Base-by-base conservation (phyloP, 129 eudicot species). In the Apium graveolens region DNA sequence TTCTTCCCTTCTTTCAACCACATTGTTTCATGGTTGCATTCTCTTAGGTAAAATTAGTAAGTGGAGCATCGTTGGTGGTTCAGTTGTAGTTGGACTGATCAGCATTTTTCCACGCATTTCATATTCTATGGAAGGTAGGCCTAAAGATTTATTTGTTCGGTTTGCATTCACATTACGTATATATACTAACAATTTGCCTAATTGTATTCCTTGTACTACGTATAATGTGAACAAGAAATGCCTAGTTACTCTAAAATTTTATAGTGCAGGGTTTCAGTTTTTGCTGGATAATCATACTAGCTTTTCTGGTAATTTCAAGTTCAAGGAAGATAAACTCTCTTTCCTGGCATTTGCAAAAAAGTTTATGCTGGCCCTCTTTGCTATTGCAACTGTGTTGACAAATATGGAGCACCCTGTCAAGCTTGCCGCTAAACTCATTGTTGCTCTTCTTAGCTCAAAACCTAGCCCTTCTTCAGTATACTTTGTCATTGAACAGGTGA, bases 401-500 rank as follows among this genome's bases (percentile, higher is more conserved):
- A 84, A 86, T 78, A 86, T 88, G 91, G 87, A 85, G 76, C 86
- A 87, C 78, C 95, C 91, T n/a, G 57, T 84, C 76, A 84, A 77
- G 78, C 85, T 90, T 80, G 90, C 80, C 27, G 87, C 87, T 43
- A 87, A 87, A 86, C 82, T 84, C 43, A 65, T 78, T 76, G 80
- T 90, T 55, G 81, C 85, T 77, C 86, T 90, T 78, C 78, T 85
- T 41, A 83, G 83, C 80, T 87, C 96, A 82, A 90, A 86, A 77
- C 96, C 96, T 24, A 82, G 84, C 83, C 86, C 88, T 80, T 84
- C 78, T 57, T 87, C 96, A 1, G 82, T 90, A 76, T 84, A 90
- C 78, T 79, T 87, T n/a, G 62, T 87, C 78, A 77, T 90, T 57
- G 90, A 90, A 42, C 88, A 87, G 91, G 96, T 90, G 48, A 89